Percentiles rank a stretch among this genome's conserved stretches.
Conservation (phyloP, 2,329 filamentous ascomycete species). For the Exophiala lecanii-corni region DNA sequence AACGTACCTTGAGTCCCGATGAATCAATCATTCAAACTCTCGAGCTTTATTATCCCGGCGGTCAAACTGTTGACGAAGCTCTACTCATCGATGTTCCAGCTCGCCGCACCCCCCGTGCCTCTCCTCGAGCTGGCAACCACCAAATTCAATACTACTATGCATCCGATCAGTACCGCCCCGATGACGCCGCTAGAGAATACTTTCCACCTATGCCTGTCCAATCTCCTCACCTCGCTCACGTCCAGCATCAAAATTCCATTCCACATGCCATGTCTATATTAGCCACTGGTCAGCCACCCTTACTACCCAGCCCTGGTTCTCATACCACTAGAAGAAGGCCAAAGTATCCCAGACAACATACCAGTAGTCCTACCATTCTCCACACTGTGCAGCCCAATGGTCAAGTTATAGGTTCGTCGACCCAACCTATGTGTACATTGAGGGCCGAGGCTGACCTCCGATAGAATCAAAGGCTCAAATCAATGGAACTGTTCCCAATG, state of each 20-base stretch:
- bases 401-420: slow-evolving; percentile 28
- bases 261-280: slow-evolving; percentile 72
- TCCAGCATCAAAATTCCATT: slow-evolving; percentile 33
- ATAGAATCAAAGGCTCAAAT: slow-evolving; percentile 39
- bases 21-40: slow-evolving; percentile 74
- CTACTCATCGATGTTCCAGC: slow-evolving; percentile 81
- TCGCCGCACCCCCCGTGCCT: slow-evolving; percentile 72
- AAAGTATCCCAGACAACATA: slow-evolving; percentile 65
- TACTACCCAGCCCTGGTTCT: slow-evolving; percentile 77
- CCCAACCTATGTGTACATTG: slow-evolving; percentile 29
- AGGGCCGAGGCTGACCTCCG: slow-evolving; percentile 36
- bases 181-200: slow-evolving; percentile 71
- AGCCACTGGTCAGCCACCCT: slow-evolving; percentile 71
- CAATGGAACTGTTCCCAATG: slow-evolving; percentile 33
- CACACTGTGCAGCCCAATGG: slow-evolving; percentile 43
- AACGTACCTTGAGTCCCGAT: slow-evolving; percentile 75
- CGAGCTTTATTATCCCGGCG: slow-evolving; percentile 78
- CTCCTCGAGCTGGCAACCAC: slow-evolving; percentile 56
- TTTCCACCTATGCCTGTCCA: slow-evolving; percentile 66
- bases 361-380: slow-evolving; percentile 72
- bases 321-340: slow-evolving; percentile 57
- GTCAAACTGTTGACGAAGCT: slow-evolving; percentile 83
- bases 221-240: slow-evolving; percentile 38
- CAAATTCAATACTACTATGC: slow-evolving; percentile 49
- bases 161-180: slow-evolving; percentile 58